These are phyloP conservation scores for Tetrapisispora iriomotensis DNA, from an alignment of 805 yeast genomes.

Conservation along the genomic window DNA sequence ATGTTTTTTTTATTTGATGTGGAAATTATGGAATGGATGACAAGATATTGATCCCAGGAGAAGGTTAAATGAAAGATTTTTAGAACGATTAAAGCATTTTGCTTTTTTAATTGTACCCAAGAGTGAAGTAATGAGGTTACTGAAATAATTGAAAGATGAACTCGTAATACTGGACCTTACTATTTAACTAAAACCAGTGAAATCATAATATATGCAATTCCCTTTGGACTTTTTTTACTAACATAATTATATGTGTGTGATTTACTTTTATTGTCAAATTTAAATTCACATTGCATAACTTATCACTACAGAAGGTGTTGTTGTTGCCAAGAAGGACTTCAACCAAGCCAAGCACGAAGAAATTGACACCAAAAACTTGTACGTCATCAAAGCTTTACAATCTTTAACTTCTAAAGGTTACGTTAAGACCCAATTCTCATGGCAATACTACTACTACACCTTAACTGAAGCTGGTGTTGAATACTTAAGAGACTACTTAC, in stretches of 20 bases:
- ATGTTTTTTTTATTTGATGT: too few species aligned
- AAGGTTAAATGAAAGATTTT: too few species aligned
- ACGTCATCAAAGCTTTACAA: conserved; percentile 97
- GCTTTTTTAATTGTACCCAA: too few species aligned
- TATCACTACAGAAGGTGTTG: conserved; percentile 79
- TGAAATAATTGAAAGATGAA: too few species aligned
- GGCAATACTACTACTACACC: conserved; percentile 99
- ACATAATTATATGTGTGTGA: conserved; percentile 12
- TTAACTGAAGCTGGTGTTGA: conserved; percentile 99
- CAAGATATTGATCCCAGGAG: too few species aligned
- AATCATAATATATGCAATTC: too few species aligned
- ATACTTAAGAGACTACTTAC: conserved; percentile 94
- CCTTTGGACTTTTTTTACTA: too few species aligned
- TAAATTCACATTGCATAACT: neutral
- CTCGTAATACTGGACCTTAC: too few species aligned
- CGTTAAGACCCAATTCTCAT: conserved; percentile 99
- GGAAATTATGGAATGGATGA: too few species aligned
- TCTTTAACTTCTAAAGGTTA: conserved; percentile 97
- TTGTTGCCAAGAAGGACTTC: conserved; percentile 98
- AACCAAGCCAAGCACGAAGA: conserved; percentile 97
- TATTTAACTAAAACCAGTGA: too few species aligned
- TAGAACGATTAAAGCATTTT: too few species aligned
- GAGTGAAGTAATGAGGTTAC: too few species aligned
- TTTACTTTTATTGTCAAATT: neutral
- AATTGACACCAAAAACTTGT: conserved; percentile 96